Percentiles rank a stretch among this genome's conserved stretches.
phyloP scores from a whole-genome alignment of 192 early-diverging fungal genomes.

The Helicostylum pulchrum region DNA sequence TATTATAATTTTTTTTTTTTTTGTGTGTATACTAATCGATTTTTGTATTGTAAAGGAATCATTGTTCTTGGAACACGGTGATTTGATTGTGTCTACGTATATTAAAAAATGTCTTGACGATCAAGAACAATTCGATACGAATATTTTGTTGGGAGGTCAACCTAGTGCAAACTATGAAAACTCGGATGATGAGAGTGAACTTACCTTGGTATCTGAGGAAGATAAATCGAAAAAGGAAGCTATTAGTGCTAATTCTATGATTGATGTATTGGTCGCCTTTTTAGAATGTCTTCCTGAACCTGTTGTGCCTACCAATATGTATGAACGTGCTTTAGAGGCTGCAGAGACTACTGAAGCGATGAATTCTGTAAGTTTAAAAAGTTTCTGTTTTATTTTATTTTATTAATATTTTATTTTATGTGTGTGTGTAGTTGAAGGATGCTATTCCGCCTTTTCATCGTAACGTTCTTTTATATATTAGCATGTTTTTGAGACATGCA shows the following conservation, averaged over 20 bases:
- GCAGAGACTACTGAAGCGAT: conserved; percentile 42
- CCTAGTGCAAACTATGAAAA: background rate
- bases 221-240: conserved; percentile 28
- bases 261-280: conserved; percentile 66
- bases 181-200: background rate
- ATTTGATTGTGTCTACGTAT: conserved; percentile 57
- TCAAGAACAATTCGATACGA: conserved; percentile 62
- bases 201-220: background rate
- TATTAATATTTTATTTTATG: conserved; percentile 6
- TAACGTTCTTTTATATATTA: conserved; percentile 77
- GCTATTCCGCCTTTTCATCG: conserved; percentile 63
- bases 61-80: conserved; percentile 62
- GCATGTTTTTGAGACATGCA: conserved; percentile 72
- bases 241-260: conserved; percentile 68
- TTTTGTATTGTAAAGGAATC: conserved; percentile 49
- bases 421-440: conserved; percentile 49
- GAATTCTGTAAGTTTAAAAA: conserved; percentile 18
- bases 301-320: conserved; percentile 65
- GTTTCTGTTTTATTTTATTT: conserved; percentile 12
- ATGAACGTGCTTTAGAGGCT: conserved; percentile 60
- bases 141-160: conserved; percentile 32
- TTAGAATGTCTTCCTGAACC: conserved; percentile 70
- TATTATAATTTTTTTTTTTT: background rate
- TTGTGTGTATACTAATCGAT: conserved; percentile 26
- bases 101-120: conserved; percentile 81